Conservation (phyloP, 257 asterid genomes). For the Mentha longifolia region DNA sequence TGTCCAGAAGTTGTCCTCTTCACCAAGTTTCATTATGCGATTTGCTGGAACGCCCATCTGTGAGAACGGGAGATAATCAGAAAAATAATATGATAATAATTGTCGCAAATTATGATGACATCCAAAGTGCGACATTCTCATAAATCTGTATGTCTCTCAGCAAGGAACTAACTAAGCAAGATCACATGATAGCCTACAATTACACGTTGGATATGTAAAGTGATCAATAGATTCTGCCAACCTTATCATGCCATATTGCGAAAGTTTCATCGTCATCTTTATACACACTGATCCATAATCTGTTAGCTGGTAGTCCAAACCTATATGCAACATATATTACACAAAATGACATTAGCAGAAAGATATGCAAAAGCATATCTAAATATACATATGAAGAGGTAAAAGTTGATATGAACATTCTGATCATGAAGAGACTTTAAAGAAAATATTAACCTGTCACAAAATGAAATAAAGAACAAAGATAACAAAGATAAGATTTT, state of each 20-base stretch:
- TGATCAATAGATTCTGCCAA: constrained; percentile 19
- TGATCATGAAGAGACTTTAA: not conserved
- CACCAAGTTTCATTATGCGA: constrained; percentile 82
- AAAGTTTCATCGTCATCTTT: constrained; percentile 83
- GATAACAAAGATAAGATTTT: not conserved
- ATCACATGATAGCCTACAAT: constrained; percentile 1
- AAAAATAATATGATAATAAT: not conserved
- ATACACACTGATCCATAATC: constrained; percentile 85
- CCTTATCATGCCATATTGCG: constrained; percentile 86
- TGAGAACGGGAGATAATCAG: constrained; percentile 31
- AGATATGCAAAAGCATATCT: not conserved
- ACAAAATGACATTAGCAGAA: constrained; percentile 15
- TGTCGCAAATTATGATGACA: not conserved
- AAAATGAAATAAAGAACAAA: not conserved
- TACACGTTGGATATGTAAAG: constrained; percentile 3
- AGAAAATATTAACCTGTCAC: not conserved
- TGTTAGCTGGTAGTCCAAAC: constrained; percentile 74
- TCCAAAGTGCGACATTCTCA: constrained; percentile 9
- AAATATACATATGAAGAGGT: not conserved
- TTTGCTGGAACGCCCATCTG: constrained; percentile 82
- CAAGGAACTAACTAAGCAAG: not conserved
- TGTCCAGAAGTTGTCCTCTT: constrained; percentile 96
- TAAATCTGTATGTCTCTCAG: not conserved
- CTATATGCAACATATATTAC: constrained; percentile 39
- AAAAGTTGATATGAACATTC: constrained; percentile 10